Conservation (phyloP, 306 rosid genomes). For the Oxytropis ochrocephala region DNA sequence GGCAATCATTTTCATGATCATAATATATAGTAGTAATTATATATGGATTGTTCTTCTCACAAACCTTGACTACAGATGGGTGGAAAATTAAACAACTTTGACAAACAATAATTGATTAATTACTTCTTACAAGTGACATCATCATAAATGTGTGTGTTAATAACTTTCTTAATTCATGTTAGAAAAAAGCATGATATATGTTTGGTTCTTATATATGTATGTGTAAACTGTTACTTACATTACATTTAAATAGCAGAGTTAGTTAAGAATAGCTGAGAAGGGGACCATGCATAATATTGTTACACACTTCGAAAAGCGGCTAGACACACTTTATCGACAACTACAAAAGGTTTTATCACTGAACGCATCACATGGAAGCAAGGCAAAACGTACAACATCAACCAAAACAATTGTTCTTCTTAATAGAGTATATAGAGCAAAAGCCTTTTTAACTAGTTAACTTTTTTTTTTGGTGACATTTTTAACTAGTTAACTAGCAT, state of each 20-base stretch:
- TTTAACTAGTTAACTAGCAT: too few species aligned
- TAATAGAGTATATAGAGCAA: too few species aligned
- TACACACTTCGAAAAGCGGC: constrained; percentile 53
- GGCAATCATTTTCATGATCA: constrained; percentile 14
- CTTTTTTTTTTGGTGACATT: too few species aligned
- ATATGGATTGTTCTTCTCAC: background rate
- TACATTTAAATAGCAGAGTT: background rate
- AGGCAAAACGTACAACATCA: constrained; percentile 24
- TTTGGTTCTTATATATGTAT: background rate
- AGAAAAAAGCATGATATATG: background rate
- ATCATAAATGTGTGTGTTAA: background rate
- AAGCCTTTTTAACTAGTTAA: background rate
- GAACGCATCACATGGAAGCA: constrained; percentile 59
- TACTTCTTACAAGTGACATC: background rate
- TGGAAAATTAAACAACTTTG: background rate
- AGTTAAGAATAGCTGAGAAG: background rate
- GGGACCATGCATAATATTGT: constrained; percentile 31
- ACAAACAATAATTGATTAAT: background rate
- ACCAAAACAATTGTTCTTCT: constrained; percentile 9
- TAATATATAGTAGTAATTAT: background rate
- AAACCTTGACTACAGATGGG: background rate
- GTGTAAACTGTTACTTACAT: background rate
- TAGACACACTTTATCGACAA: constrained; percentile 76
- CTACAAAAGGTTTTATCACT: constrained; percentile 51
- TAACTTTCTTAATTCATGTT: too few species aligned